Conservation (phyloP, 140 eudicot genomes). For the Oenanthe javanica region DNA sequence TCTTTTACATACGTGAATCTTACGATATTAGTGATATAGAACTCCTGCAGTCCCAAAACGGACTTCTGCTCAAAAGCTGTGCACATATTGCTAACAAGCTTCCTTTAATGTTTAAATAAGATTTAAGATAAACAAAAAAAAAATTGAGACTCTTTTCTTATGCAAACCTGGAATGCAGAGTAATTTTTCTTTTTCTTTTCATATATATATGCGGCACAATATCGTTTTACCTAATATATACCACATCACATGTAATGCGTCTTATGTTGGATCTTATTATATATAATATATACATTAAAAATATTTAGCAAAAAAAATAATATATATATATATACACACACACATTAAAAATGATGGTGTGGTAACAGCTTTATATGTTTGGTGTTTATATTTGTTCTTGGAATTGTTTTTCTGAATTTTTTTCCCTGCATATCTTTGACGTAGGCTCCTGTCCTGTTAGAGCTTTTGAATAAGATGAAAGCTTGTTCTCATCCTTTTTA, state of each 20-base stretch:
- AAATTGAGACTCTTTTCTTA: background rate
- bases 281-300: background rate
- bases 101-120: background rate
- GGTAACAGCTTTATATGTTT: background rate
- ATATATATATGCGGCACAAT: background rate
- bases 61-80: background rate
- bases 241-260: background rate
- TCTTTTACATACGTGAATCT: background rate
- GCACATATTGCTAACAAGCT: background rate
- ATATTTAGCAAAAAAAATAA: no score
- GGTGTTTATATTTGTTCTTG: background rate
- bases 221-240: background rate
- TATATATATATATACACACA: background rate
- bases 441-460: constrained; percentile 77
- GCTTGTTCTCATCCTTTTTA: constrained; percentile 48
- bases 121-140: no score
- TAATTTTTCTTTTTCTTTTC: background rate
- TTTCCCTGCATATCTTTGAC: constrained; percentile 12
- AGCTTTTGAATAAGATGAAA: constrained; percentile 81
- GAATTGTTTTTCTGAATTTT: background rate
- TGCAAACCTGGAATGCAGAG: background rate
- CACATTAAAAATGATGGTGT: background rate
- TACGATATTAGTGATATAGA: no score
- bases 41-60: background rate
- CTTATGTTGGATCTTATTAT: background rate